Evolutionary conservation across 73 alveolate species (phyloP), one percentile per base, ranked within the genome.

Genomic region (Vitrella brassicaformis): DNA sequence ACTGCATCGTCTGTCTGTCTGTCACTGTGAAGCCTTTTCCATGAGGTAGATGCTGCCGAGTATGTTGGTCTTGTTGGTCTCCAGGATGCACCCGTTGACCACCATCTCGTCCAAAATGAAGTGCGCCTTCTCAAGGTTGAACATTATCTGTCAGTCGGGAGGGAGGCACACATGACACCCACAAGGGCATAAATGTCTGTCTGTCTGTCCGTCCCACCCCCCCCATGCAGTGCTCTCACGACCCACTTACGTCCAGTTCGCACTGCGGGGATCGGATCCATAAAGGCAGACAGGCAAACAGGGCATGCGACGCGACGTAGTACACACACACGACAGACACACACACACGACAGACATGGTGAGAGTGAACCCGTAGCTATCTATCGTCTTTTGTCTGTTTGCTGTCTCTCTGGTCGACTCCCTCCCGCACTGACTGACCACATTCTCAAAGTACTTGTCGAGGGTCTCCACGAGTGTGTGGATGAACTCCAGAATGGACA

Each of bases 91-190:
- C 0, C 99, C 98, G 79, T 90, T 93, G 94, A 93, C 83, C 26
- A 94, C 90, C 98, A 95, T 94, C 87, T 95, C 98, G 72, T 95
- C 99, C 31, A 95, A 88, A 27, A 95, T 93, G 82, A 94, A 94
- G 78, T 95, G 98, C 30, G 98, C 98, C 82, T 95, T 95, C 86
- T 95, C 98, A 47, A 95, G 92, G 71, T 95, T 95, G 88, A 90
- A 94, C 97, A 93, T 91, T 28, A 91, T 91, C 82, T 89, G 56
- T 14, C n/a, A n/a, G n/a, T n/a, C n/a, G n/a, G n/a, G n/a, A n/a
- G n/a, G n/a, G n/a, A n/a, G n/a, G n/a, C n/a, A n/a, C n/a, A n/a
- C n/a, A n/a, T n/a, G n/a, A n/a, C n/a, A n/a, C n/a, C n/a, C n/a
- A n/a, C n/a, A n/a, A n/a, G n/a, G n/a, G n/a, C n/a, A n/a, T n/a